Conservation (phyloP, 2,329 filamentous ascomycete species). For the Pyrenochaeta sp. region DNA sequence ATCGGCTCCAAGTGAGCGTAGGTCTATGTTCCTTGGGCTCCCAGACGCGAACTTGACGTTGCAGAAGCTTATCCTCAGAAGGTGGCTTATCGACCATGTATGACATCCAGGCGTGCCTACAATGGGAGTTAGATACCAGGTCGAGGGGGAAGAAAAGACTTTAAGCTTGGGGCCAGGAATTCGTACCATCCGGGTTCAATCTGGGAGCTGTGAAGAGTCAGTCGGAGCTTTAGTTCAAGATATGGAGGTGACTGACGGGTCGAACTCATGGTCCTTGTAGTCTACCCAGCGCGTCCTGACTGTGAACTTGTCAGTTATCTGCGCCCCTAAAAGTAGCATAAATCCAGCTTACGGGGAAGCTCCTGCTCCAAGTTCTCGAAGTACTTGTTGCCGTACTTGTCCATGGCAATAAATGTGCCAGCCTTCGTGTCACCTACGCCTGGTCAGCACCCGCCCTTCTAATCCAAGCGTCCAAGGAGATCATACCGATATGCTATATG, state of each 20-base stretch:
- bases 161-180: background rate
- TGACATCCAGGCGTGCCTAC: constrained; percentile 92
- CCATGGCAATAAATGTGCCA: constrained; percentile 82
- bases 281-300: constrained; percentile 98
- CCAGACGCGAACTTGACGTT: constrained; percentile 74
- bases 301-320: constrained; percentile 48
- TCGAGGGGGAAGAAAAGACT: constrained; percentile 4
- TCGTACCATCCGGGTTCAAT: constrained; percentile 87
- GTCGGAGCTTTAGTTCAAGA: constrained; percentile 11
- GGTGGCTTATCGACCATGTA: constrained; percentile 92
- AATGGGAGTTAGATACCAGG: constrained; percentile 3
- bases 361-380: constrained; percentile 93
- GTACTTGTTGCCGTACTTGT: constrained; percentile 96
- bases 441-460: constrained; percentile 34
- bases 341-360: constrained; percentile 75
- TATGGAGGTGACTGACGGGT: constrained; percentile 65
- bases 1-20: constrained; percentile 78
- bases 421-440: constrained; percentile 90
- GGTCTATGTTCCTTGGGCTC: constrained; percentile 77
- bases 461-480: background rate
- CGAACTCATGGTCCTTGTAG: constrained; percentile 87
- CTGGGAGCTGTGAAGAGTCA: constrained; percentile 68
- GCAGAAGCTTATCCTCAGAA: constrained; percentile 75
- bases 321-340: background rate
- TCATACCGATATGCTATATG: constrained; percentile 51